Conservation (phyloP, 2,329 filamentous ascomycete genomes). For the Talaromyces amestolkiae region DNA sequence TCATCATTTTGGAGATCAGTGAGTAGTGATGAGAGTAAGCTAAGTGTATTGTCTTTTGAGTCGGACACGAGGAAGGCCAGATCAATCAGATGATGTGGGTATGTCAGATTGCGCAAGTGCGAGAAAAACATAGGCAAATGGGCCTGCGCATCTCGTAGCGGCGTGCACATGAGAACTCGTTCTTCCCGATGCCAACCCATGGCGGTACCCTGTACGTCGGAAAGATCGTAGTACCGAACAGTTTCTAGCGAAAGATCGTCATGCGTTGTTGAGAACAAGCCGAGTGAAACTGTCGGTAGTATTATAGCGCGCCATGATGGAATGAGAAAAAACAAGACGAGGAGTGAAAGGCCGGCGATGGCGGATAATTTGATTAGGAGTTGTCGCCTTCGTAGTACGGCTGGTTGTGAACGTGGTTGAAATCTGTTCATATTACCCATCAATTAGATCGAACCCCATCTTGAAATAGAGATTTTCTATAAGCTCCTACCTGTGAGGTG, state of each 20-base stretch:
- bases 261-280: slow-evolving; percentile 62
- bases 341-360: slow-evolving; percentile 54
- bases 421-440: slow-evolving; percentile 56
- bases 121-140: slow-evolving; percentile 98
- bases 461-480: neutral
- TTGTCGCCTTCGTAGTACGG: slow-evolving; percentile 69
- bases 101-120: slow-evolving; percentile 94
- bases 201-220: slow-evolving; percentile 84
- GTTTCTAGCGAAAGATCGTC: slow-evolving; percentile 81
- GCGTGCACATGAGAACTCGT: slow-evolving; percentile 90
- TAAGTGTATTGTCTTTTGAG: slow-evolving; percentile 86
- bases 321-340: slow-evolving; percentile 69
- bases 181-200: slow-evolving; percentile 96
- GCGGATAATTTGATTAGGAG: slow-evolving; percentile 67
- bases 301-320: slow-evolving; percentile 66
- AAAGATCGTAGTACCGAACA: slow-evolving; percentile 93
- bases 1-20: slow-evolving; percentile 75
- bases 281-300: slow-evolving; percentile 64
- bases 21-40: slow-evolving; percentile 71
- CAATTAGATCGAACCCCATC: neutral
- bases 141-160: slow-evolving; percentile 84
- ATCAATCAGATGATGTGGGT: slow-evolving; percentile 94
- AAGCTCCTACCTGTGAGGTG: slow-evolving; percentile 72
- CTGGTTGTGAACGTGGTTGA: slow-evolving; percentile 74
- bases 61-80: slow-evolving; percentile 96